These are phyloP conservation scores for Heliamphora pulchella DNA, from an alignment of 179 eudicot species.

Conservation along the genomic window DNA sequence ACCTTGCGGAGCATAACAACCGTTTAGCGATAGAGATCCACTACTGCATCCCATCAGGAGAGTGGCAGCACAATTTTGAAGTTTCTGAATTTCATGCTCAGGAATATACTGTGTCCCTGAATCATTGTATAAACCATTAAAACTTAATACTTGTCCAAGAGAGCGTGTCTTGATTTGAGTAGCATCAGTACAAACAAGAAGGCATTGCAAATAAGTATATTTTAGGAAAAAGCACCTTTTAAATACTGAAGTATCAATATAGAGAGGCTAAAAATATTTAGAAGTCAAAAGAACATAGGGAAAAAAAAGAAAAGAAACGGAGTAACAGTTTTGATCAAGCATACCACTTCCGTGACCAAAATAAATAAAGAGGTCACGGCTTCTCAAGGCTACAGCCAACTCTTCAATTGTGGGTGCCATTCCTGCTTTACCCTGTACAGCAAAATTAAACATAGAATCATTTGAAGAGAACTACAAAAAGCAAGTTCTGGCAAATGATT, in stretches of 20 bases:
- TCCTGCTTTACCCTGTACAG: constrained; percentile 72
- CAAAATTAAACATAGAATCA: not conserved
- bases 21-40: constrained; percentile 55
- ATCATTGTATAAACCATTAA: constrained; percentile 1
- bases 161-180: not conserved
- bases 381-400: constrained; percentile 53
- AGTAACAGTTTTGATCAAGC: constrained; percentile 6
- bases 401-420: constrained; percentile 63
- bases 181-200: not conserved
- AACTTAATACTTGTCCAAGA: constrained; percentile 1
- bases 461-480: not conserved
- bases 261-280: not conserved
- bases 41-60: constrained; percentile 94
- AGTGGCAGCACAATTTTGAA: constrained; percentile 71
- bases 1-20: constrained; percentile 65
- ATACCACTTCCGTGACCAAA: constrained; percentile 97
- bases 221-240: not conserved
- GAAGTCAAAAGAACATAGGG: not conserved
- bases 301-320: not conserved
- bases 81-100: constrained; percentile 55
- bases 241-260: no score
- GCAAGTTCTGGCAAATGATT: not conserved
- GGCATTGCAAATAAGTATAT: not conserved
- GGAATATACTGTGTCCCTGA: constrained; percentile 81
- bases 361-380: constrained; percentile 77